These are phyloP conservation scores for Physcomitrellopsis africana DNA, from an alignment of 225 moss, liverwort and hornwort genomes.

Conservation along the genomic window DNA sequence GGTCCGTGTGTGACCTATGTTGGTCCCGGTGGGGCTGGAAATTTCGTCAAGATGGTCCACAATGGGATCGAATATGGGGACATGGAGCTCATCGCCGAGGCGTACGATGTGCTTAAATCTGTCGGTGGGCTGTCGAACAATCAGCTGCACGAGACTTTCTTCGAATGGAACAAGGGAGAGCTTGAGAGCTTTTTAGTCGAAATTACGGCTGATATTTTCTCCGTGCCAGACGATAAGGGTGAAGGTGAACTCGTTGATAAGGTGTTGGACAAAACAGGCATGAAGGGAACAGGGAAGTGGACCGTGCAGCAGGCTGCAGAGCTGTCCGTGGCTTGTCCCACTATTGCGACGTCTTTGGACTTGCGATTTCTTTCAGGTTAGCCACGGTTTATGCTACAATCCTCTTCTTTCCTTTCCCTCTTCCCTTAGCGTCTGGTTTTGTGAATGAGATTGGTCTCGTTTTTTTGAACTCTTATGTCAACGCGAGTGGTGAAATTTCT, in stretches of 20 bases:
- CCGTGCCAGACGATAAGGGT: constrained; percentile 64
- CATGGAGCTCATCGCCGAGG: constrained; percentile 85
- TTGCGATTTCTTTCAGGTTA: constrained; percentile 63
- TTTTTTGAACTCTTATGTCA: too few relatives aligned
- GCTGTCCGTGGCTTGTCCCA: constrained; percentile 64
- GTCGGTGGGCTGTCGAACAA: constrained; percentile 68
- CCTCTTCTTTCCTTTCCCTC: not conserved
- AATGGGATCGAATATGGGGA: constrained; percentile 86
- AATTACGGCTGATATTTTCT: constrained; percentile 75
- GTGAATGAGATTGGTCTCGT: too few relatives aligned
- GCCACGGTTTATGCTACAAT: not conserved
- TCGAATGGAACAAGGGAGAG: constrained; percentile 73
- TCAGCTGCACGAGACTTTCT: constrained; percentile 63
- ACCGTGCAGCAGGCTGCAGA: constrained; percentile 84
- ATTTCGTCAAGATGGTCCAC: constrained; percentile 84
- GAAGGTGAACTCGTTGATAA: constrained; percentile 72
- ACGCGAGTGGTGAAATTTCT: not conserved
- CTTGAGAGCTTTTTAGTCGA: constrained; percentile 82
- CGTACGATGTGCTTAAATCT: constrained; percentile 70
- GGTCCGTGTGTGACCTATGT: constrained; percentile 77
- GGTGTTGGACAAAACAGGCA: constrained; percentile 75
- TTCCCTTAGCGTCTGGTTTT: too few relatives aligned
- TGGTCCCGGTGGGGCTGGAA: constrained; percentile 61
- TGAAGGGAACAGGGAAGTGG: constrained; percentile 87
- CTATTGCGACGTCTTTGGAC: constrained; percentile 75